Percentiles rank a stretch among this genome's conserved stretches.
Evolutionary conservation across 257 asterid species (phyloP).

Genomic region (Gentiana macrophylla): DNA sequence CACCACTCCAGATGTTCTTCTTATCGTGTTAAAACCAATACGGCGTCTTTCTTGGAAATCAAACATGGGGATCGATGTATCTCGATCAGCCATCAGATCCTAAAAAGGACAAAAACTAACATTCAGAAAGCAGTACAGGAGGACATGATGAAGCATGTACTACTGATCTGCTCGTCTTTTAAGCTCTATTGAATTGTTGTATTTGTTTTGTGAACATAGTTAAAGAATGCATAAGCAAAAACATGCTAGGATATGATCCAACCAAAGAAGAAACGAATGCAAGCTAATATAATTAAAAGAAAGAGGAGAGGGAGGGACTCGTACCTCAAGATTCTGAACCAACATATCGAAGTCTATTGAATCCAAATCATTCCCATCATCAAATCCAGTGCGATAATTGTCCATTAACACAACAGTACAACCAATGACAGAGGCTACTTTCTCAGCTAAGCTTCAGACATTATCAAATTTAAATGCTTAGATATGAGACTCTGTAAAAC

Average conservation of each 20-base stretch:
- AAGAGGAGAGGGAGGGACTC: slow-evolving; percentile 1
- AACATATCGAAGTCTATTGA: slow-evolving; percentile 85
- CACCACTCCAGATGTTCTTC: slow-evolving; percentile 79
- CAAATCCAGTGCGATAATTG: slow-evolving; percentile 86
- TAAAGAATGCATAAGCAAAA: neutral
- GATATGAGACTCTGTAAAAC: slow-evolving; percentile 1
- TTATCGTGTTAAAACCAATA: slow-evolving; percentile 49
- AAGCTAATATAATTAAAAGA: neutral
- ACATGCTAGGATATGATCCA: too few relatives aligned
- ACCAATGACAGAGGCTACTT: slow-evolving; percentile 92
- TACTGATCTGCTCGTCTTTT: slow-evolving; percentile 1
- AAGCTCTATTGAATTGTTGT: neutral
- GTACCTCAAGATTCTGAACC: slow-evolving; percentile 83
- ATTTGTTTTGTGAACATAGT: neutral
- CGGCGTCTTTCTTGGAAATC: slow-evolving; percentile 84
- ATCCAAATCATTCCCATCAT: slow-evolving; percentile 85
- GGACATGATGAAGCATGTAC: neutral
- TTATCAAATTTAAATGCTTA: slow-evolving; percentile 23
- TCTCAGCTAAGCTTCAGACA: slow-evolving; percentile 91
- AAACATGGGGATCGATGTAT: slow-evolving; percentile 60
- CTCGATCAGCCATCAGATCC: slow-evolving; percentile 81
- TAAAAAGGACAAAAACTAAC: slow-evolving; percentile 14
- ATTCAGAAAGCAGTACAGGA: neutral
- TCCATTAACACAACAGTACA: slow-evolving; percentile 89
- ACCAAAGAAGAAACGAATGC: too few relatives aligned